phyloP scores from a whole-genome alignment of 371 early-diverging fungal genomes.

The Rhizopus delemar region DNA sequence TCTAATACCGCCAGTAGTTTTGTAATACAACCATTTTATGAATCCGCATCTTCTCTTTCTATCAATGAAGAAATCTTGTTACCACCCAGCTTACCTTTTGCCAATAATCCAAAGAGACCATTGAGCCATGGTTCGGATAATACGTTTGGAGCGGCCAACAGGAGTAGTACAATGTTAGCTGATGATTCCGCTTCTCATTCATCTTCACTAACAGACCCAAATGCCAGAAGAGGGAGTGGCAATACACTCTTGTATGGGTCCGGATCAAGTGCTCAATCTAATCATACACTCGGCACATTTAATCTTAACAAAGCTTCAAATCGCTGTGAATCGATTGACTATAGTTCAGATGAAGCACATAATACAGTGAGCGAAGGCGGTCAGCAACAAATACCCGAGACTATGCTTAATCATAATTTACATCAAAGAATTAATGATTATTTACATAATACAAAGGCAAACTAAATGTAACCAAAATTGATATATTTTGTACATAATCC shows the following conservation, averaged over 20 bases:
- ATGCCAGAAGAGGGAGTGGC: not conserved
- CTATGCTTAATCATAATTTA: too few species aligned
- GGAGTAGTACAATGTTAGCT: not conserved
- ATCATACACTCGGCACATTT: slow-evolving; percentile 14
- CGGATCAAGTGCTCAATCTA: slow-evolving; percentile 10
- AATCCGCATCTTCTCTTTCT: slow-evolving; percentile 4
- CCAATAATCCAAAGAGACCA: slow-evolving; percentile 10
- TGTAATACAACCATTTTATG: slow-evolving; percentile 4
- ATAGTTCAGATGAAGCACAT: not conserved
- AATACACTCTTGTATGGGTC: not conserved
- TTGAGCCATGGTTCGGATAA: slow-evolving; percentile 22
- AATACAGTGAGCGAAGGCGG: not conserved
- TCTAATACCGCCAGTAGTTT: not conserved
- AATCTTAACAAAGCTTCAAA: not conserved
- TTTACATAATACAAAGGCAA: too few species aligned
- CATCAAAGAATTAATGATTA: too few species aligned
- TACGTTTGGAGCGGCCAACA: slow-evolving; percentile 20
- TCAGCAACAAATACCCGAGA: not conserved
- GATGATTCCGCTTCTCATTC: slow-evolving; percentile 14
- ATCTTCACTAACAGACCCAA: slow-evolving; percentile 1
- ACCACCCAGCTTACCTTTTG: slow-evolving; percentile 21
- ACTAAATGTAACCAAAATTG: too few species aligned
- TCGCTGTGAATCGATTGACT: not conserved
- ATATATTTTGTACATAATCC: too few species aligned
- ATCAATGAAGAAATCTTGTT: not conserved